Base-by-base conservation (phyloP, 345 rosid species). In the Cardamine chenopodiifolia region DNA sequence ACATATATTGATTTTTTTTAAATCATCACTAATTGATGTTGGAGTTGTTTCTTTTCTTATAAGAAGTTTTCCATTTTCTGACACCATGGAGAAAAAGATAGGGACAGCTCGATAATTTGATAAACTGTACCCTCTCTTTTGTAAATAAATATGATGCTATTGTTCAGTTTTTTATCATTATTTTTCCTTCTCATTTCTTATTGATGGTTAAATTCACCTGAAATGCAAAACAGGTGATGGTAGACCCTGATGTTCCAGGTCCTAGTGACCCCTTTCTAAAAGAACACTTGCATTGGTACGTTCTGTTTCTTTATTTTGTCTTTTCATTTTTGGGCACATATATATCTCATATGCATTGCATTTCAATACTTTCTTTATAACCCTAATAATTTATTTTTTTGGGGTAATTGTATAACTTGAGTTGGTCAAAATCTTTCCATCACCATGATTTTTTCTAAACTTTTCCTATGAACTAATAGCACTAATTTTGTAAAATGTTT, bases 201-300 rank as follows among this genome's bases (percentile, higher is more conserved):
- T 42, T 67, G 4, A 67, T 50, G 49, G 23, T 72, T 52, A 23
- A 63, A 34, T 13, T 54, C 25, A 76, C 45, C 66, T 60, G 22
- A 31, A 67, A 55, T 62, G 60, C 57, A 61, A 61, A 76, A 72
- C 75, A 87, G 91, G 85, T 88, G 35, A 83, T 88, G 92, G 65
- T 85, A 13, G 92, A 88, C 72, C 92, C 92, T 6, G 92, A 88
- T 82, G 88, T 81, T 66, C 92, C 92, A 47, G 87, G 92, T 56
- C 92, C 92, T 58, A 86, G 90, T 75, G 88, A 88, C 74, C 92
- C 92, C 45, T 87, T 68, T 68, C 65, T 79, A 12, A 85, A 82
- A 74, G 92, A 87, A 64, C 88, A 87, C 72, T 79, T 87, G 37
- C 92, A 87, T 71, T 87, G 92, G 92, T 87, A 86, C 70, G 68